Evolutionary conservation across 2,329 filamentous ascomycete genomes (phyloP).

Genomic region (Phaeosphaeria sp.): DNA sequence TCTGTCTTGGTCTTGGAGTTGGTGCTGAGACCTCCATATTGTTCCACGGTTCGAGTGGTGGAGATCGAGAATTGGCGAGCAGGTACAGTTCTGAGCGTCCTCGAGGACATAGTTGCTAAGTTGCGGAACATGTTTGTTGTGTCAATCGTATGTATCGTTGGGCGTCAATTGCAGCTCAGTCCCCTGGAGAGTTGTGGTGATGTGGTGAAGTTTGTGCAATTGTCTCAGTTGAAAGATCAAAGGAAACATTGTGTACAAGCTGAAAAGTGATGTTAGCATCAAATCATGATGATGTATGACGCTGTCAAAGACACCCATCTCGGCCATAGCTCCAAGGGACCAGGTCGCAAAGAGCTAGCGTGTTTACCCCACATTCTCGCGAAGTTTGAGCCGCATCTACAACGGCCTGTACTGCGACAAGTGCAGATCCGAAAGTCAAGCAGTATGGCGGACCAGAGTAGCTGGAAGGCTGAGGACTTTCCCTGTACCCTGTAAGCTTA

Average conservation of each 20-base stretch:
- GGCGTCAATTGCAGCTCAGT: neutral
- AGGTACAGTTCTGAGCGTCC: constrained; percentile 7
- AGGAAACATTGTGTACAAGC: neutral
- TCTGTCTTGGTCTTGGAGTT: constrained; percentile 34
- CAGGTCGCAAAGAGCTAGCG: constrained; percentile 3
- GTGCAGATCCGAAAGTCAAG: neutral
- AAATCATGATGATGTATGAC: constrained; percentile 33
- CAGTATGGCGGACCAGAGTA: constrained; percentile 21
- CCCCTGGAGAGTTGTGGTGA: neutral
- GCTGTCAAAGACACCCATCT: constrained; percentile 13
- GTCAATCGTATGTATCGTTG: neutral
- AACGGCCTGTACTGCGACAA: neutral
- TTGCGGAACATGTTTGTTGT: constrained; percentile 18
- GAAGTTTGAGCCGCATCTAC: constrained; percentile 21
- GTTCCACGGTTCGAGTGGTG: constrained; percentile 8
- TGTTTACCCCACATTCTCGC: constrained; percentile 22
- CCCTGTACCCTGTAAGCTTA: constrained; percentile 49
- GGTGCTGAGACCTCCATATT: constrained; percentile 13
- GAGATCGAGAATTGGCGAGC: constrained; percentile 26
- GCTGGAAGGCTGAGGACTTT: constrained; percentile 36
- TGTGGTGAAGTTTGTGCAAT: neutral
- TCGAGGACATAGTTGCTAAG: constrained; percentile 12
- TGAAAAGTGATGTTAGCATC: neutral
- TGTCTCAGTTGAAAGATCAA: neutral
- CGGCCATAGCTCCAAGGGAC: constrained; percentile 22